phyloP scores from a whole-genome alignment of 2,329 filamentous ascomycete species.

The Xylariaceae sp. region DNA sequence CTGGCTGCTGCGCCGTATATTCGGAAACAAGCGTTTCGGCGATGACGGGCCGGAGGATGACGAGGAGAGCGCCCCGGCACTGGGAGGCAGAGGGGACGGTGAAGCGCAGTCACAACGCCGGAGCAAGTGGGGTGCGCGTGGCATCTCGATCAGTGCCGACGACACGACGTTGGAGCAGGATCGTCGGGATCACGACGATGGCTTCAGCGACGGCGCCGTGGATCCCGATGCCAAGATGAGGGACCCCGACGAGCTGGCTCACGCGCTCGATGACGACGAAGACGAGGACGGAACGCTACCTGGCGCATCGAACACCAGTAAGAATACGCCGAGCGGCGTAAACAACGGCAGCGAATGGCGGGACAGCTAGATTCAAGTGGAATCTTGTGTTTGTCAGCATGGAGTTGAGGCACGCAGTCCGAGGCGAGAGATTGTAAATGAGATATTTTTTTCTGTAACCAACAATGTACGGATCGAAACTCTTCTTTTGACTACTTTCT shows the following conservation, averaged over 20 bases:
- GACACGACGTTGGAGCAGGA: constrained; percentile 51
- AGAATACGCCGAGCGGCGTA: constrained; percentile 14
- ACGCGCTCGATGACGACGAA: constrained; percentile 54
- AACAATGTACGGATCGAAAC: not conserved
- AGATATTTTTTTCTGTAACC: not conserved
- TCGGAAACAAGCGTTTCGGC: constrained; percentile 54
- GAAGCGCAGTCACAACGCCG: constrained; percentile 28
- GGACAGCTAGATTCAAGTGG: constrained; percentile 9
- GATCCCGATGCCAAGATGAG: constrained; percentile 64
- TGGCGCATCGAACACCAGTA: constrained; percentile 12
- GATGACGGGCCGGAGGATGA: constrained; percentile 36
- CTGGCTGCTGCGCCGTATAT: constrained; percentile 76
- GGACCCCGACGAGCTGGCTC: constrained; percentile 61
- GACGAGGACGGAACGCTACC: constrained; percentile 33
- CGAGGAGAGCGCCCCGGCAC: constrained; percentile 53
- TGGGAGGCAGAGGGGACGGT: constrained; percentile 30
- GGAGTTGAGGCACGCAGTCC: not conserved
- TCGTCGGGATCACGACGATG: constrained; percentile 26
- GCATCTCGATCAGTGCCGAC: constrained; percentile 64
- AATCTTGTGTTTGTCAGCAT: not conserved
- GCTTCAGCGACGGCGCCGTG: constrained; percentile 33
- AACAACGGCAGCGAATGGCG: constrained; percentile 28
- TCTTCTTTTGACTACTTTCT: too few species aligned
- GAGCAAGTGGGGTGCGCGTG: constrained; percentile 59
- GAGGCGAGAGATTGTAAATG: too few species aligned